Evolutionary conservation across 2,329 filamentous ascomycete genomes (phyloP), one percentile per base, ranked within the genome.

Genomic region (Huntiella abstrusa): DNA sequence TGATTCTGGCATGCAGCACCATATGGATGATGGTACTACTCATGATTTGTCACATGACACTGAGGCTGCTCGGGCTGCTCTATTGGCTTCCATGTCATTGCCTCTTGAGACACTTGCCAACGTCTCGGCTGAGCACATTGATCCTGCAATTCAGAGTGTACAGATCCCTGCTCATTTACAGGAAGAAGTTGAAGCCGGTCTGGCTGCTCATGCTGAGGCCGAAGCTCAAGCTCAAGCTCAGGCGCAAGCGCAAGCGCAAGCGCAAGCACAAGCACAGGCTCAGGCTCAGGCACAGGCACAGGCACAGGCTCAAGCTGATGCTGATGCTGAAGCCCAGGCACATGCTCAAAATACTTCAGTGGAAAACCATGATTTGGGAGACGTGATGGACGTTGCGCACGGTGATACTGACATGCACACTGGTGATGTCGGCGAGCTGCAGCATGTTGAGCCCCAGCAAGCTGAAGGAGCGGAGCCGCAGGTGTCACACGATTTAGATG

Each of bases 71-170:
- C 32, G 36, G n/a, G 47, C 47, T 15, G 47, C 47, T 17, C 28
- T 49, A 6, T 36, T 49, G 32, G 43, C 48, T 32, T 39, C 39
- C 22, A 49, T 49, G 48, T 17, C 28, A 22, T 43, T 49, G 22
- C 39, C 33, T 16, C 43, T 46, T n/a, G 37, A 48, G 8, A 43
- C 19, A 8, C 36, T 47, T 12, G 39, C 45, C 12, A 34, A 33
- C 16, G 41, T 43, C 6, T 43, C 41, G 3, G 22, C 41, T 16
- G 41, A 43, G 10, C 41, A 43, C 15, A 43, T 43, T 19, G 41
- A 43, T 35, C 41, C 41, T 16, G 41, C 41, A 1, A 43, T 43
- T 34, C 41, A 43, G 32, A 12, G 41, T 33, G 34, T 48, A 7
- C 46, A 48, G 19, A 46, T 49, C 8, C 35, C 48, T 8, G 48